phyloP scores from a whole-genome alignment of 108 stramenopile species.

The Schizochytrium sp. region DNA sequence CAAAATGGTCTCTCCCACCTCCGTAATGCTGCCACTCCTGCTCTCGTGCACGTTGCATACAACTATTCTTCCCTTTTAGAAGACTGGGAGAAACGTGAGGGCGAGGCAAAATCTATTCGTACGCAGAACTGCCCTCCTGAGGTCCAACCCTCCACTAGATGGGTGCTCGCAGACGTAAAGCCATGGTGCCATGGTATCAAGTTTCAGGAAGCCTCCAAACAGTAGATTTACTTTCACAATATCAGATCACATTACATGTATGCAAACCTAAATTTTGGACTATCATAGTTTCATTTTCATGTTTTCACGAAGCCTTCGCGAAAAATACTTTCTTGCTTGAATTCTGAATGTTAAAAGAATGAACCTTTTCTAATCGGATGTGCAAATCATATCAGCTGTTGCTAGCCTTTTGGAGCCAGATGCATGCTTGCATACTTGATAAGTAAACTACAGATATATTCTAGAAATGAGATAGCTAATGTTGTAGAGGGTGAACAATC shows the following conservation, averaged over 20 bases:
- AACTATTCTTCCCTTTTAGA: conserved; percentile 31
- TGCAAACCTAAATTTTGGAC: no score
- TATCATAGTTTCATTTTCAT: no score
- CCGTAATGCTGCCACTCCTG: background rate
- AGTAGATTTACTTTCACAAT: background rate
- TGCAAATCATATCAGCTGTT: no score
- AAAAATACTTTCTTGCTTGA: no score
- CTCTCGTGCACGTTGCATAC: conserved; percentile 26
- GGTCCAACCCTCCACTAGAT: conserved; percentile 4
- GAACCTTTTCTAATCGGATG: no score
- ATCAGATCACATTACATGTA: background rate
- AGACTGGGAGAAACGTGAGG: background rate
- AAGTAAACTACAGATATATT: no score
- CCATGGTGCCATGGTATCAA: conserved; percentile 33
- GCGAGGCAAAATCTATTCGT: background rate
- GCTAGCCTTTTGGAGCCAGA: no score
- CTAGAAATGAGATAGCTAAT: no score
- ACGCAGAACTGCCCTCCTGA: conserved; percentile 19
- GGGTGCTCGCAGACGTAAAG: conserved; percentile 23
- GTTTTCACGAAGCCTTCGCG: no score
- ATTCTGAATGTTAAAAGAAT: no score
- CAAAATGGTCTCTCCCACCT: conserved; percentile 23
- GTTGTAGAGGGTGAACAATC: no score
- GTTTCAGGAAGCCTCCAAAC: background rate
- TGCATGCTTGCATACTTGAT: no score